Percentiles rank a stretch among this genome's conserved stretches.
These are phyloP conservation scores for Phyllosticta capitalensis DNA, from an alignment of 2,329 filamentous ascomycete species.

Conservation along the genomic window DNA sequence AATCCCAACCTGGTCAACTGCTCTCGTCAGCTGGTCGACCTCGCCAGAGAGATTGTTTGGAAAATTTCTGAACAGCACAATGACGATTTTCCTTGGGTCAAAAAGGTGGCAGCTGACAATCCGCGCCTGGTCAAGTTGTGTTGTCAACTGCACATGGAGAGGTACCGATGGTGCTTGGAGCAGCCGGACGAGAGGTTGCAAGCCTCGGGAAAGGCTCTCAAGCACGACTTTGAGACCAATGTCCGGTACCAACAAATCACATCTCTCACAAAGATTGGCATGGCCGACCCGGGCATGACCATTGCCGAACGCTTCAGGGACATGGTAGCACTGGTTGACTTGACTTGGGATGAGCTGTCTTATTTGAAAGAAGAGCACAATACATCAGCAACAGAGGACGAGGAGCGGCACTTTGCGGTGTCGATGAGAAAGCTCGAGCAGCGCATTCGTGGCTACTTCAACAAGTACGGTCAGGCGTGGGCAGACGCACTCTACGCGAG, in stretches of 20 bases:
- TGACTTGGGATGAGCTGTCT: conserved; percentile 37
- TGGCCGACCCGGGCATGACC: conserved; percentile 47
- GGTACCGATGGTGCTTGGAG: conserved; percentile 47
- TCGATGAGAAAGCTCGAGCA: conserved; percentile 31
- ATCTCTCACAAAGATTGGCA: conserved; percentile 38
- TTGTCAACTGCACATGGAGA: conserved; percentile 51
- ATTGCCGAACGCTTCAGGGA: conserved; percentile 55
- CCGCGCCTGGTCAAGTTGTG: conserved; percentile 47
- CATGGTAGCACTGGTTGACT: conserved; percentile 51
- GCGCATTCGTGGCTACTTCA: conserved; percentile 45
- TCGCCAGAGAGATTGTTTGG: conserved; percentile 32
- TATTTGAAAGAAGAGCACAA: conserved; percentile 30
- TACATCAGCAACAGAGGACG: conserved; percentile 18
- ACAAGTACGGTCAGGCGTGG: conserved; percentile 56
- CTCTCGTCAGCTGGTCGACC: conserved; percentile 28
- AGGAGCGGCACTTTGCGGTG: conserved; percentile 19
- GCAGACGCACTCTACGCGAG: conserved; percentile 72
- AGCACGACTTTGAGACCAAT: conserved; percentile 29
- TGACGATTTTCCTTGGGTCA: conserved; percentile 19
- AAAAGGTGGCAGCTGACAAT: conserved; percentile 38
- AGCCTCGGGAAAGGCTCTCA: conserved; percentile 40
- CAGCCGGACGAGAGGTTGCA: conserved; percentile 41
- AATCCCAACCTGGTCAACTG: conserved; percentile 38
- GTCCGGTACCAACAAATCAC: conserved; percentile 34
- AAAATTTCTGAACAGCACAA: conserved; percentile 28